Percentiles rank a stretch among this genome's conserved stretches.
Evolutionary conservation across 805 yeast species (phyloP).

Genomic region (Saturnispora bothae): DNA sequence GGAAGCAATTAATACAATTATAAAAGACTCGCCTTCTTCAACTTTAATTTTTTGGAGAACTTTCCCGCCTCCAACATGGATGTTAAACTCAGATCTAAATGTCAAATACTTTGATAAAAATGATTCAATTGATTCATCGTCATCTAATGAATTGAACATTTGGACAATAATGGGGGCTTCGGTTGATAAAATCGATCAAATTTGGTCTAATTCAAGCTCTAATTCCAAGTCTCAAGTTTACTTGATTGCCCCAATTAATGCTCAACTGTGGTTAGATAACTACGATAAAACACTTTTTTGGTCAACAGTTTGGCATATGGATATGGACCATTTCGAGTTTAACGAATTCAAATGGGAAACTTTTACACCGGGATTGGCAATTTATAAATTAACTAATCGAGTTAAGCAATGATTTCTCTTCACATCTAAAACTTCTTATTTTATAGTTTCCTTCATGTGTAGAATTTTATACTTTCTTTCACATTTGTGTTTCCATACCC

Average conservation of each 20-base stretch:
- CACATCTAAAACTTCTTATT: neutral
- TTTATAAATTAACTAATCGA: constrained; percentile 29
- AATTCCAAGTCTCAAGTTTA: constrained; percentile 11
- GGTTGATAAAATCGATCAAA: constrained; percentile 15
- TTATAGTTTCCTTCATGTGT: too few species aligned
- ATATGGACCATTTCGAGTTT: constrained; percentile 65
- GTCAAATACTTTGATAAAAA: neutral
- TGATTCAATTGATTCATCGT: neutral
- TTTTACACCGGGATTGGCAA: constrained; percentile 52
- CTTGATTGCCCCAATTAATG: constrained; percentile 24
- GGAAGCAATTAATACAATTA: constrained; percentile 25
- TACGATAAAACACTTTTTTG: constrained; percentile 17
- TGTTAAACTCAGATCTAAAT: constrained; percentile 22
- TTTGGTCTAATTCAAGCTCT: constrained; percentile 3
- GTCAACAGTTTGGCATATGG: constrained; percentile 42
- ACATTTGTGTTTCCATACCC: too few species aligned
- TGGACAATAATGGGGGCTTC: constrained; percentile 41
- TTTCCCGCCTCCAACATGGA: constrained; percentile 88
- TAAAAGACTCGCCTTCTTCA: constrained; percentile 15
- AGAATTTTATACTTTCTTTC: too few species aligned
- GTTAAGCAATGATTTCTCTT: neutral
- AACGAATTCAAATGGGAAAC: constrained; percentile 29
- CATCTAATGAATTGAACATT: constrained; percentile 13
- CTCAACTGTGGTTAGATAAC: constrained; percentile 13
- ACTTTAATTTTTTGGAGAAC: constrained; percentile 85